Evolutionary conservation across 129 eudicot species (phyloP).

Genomic region (Helianthus annuus): HanXRQr2.0-SUNRISE NC_035447.2:53833717-53834216

Average conservation of each 20-base stretch:
- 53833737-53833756: conserved; percentile 94
- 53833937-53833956: neutral
- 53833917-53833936: neutral
- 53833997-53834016: too few relatives aligned
- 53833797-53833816: conserved; percentile 94
- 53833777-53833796: conserved; percentile 85
- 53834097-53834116: conserved; percentile 91
- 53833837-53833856: conserved; percentile 69
- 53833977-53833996: too few relatives aligned
- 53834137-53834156: conserved; percentile 90
- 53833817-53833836: conserved; percentile 98
- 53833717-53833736: conserved; percentile 92
- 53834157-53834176: conserved; percentile 86
- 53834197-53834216: conserved; percentile 84
- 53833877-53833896: neutral
- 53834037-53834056: too few relatives aligned
- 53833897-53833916: too few relatives aligned
- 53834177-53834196: conserved; percentile 80
- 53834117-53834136: conserved; percentile 96
- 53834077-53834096: conserved; percentile 23
- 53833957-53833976: too few relatives aligned
- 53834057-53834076: neutral
- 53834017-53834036: too few relatives aligned
- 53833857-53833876: conserved; percentile 55
- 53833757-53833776: conserved; percentile 94